phyloP scores from a whole-genome alignment of 441 rosid genomes.

The Dalechampia spathulata region DNA sequence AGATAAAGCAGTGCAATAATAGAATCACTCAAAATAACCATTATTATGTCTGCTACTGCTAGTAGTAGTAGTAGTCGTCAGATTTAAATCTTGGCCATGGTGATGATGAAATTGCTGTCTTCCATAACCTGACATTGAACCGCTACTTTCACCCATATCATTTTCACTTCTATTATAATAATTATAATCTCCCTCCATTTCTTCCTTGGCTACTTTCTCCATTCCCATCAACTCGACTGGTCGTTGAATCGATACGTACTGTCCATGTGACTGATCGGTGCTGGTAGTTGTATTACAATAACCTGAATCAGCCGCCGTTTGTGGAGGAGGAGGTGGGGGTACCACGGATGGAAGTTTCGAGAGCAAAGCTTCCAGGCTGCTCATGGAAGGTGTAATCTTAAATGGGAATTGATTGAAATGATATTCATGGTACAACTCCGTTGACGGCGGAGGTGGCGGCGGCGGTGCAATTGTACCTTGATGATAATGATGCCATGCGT shows the following conservation, averaged over 20 bases:
- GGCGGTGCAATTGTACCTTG: slow-evolving; percentile 22
- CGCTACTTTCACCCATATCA: slow-evolving; percentile 57
- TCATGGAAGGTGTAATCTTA: slow-evolving; percentile 91
- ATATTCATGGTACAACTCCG: slow-evolving; percentile 35
- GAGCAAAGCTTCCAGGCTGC: slow-evolving; percentile 94
- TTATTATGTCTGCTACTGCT: slow-evolving; percentile 18
- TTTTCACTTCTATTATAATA: neutral
- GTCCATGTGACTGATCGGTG: slow-evolving; percentile 15
- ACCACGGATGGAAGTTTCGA: slow-evolving; percentile 92
- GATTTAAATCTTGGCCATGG: slow-evolving; percentile 31
- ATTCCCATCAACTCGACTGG: slow-evolving; percentile 26
- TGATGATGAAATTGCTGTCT: slow-evolving; percentile 32
- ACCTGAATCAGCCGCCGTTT: slow-evolving; percentile 2
- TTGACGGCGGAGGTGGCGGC: neutral
- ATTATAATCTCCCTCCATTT: slow-evolving; percentile 44
- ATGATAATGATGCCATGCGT: slow-evolving; percentile 52
- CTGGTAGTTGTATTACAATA: slow-evolving; percentile 16
- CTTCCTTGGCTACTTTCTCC: slow-evolving; percentile 52
- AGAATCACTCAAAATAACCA: slow-evolving; percentile 20
- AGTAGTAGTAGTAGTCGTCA: neutral
- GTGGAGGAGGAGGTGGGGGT: slow-evolving; percentile 32
- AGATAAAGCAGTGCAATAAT: neutral
- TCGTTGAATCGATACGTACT: slow-evolving; percentile 20
- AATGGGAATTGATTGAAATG: slow-evolving; percentile 24
- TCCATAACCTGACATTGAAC: slow-evolving; percentile 32